Evolutionary conservation across 148 eudicot genomes (phyloP).

Genomic region (Vaccinium myrtillus): DNA sequence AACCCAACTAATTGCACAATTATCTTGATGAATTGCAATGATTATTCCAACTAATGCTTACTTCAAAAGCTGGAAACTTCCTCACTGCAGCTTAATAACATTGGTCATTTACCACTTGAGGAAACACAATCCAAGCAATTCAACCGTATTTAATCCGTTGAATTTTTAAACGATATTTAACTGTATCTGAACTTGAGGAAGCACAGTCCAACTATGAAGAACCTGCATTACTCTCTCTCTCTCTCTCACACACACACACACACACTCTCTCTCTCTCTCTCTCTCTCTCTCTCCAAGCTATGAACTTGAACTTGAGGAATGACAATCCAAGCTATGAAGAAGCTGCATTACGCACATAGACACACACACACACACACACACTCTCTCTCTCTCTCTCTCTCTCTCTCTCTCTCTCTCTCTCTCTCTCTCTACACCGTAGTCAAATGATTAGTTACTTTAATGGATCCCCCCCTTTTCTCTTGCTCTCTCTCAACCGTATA

Average conservation of each 20-base stretch:
- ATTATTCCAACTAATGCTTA: background rate
- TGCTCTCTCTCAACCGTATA: too few relatives aligned
- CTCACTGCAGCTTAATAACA: background rate
- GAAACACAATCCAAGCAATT: background rate
- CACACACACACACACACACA: too few relatives aligned
- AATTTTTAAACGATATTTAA: background rate
- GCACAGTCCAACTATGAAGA: background rate
- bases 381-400: too few relatives aligned
- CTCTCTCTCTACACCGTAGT: too few relatives aligned
- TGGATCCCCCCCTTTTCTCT: too few relatives aligned
- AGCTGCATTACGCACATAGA: too few relatives aligned
- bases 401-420: too few relatives aligned
- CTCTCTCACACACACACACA: background rate
- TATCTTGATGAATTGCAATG: background rate
- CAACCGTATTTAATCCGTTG: background rate
- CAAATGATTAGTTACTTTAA: too few relatives aligned
- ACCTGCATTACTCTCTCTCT: background rate
- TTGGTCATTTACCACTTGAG: background rate
- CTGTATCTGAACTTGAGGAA: background rate
- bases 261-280: background rate
- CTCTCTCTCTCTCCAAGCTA: too few relatives aligned
- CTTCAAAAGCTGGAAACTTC: background rate
- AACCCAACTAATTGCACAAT: background rate
- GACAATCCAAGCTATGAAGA: too few relatives aligned
- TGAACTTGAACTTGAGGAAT: too few relatives aligned